Base-by-base conservation (phyloP, 73 alveolate species). In the Uronychia setigera region DNA sequence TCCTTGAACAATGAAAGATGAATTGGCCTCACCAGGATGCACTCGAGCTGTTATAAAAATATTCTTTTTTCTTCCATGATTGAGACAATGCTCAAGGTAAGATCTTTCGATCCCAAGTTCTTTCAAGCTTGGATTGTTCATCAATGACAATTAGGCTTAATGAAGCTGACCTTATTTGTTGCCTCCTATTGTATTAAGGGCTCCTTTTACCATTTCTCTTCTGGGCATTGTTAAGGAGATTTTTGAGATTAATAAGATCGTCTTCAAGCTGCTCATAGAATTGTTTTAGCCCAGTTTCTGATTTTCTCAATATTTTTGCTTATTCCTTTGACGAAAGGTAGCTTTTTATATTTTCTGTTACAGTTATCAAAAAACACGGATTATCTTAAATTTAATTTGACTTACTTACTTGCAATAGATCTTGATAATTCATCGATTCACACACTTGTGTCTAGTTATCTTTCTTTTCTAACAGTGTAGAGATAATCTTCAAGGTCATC, bases 21-120 rank as follows among this genome's bases (percentile, higher is more conserved):
- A 88, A 32, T 90, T 93, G 1, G 98, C 86, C 86, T 95, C 99
- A 31, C 99, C 98, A 29, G 99, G 96, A 92, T 95, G 98, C 0
- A 91, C 96, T 58, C 99, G 86, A 1, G 95, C 89, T 0, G 96
- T 84, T 26, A 95, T 26, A 26, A 93, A 81, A 11, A 83, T 92
- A 32, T 97, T 91, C 86, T 90, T 84, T 59, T 26, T 34, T 87
- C 33, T 79, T 85, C 85, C 89, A 46, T 46, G 67, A 19, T 19
- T 46, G n/a, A 46, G 5, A 11, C n/a, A 5, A 46, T 46, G 67
- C 67, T 46, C 67, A 46, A 46, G 67, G 19, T 11, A 46, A 46
- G 19, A 11, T 46, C 19, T 46, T 19, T 46, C 67, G 5, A 46
- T 46, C 67, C 67, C 85, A 32, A 34, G 60, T 46, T 85, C 60